Evolutionary conservation across 148 eudicot genomes (phyloP).

Genomic region (Rhododendron griersonianum): DNA sequence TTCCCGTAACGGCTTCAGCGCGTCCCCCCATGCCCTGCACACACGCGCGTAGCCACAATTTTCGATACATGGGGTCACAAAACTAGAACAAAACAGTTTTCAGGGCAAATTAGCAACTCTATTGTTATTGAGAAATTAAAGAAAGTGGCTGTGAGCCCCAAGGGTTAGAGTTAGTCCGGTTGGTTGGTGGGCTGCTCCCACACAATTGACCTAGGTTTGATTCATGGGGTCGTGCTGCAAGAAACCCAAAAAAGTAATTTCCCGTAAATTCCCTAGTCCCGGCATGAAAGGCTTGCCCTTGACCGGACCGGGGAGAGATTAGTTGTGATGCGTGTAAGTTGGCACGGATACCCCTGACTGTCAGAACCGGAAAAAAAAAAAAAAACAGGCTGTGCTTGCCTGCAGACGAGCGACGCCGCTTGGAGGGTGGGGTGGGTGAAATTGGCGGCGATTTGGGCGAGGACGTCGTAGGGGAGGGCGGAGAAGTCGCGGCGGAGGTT

Average conservation of each 20-base stretch:
- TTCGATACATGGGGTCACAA: background rate
- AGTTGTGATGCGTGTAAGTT: too few relatives aligned
- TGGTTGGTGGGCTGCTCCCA: too few relatives aligned
- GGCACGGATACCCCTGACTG: background rate
- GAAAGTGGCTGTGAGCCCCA: too few relatives aligned
- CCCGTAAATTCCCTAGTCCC: background rate
- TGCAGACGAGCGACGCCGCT: slow-evolving; percentile 62
- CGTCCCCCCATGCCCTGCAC: slow-evolving; percentile 75
- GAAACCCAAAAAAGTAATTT: too few relatives aligned
- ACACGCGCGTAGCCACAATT: background rate
- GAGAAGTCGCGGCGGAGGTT: slow-evolving; percentile 30
- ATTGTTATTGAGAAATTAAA: too few relatives aligned
- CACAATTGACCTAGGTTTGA: too few relatives aligned
- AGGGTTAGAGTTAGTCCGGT: too few relatives aligned
- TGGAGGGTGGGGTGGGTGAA: slow-evolving; percentile 43
- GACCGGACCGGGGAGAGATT: too few relatives aligned
- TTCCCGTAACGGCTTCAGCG: slow-evolving; percentile 58
- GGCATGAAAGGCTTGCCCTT: too few relatives aligned
- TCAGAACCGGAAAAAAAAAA: too few relatives aligned
- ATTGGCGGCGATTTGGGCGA: slow-evolving; percentile 44
- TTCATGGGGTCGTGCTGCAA: background rate
- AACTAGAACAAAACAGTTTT: background rate
- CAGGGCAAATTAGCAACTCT: background rate
- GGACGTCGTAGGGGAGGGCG: slow-evolving; percentile 52
- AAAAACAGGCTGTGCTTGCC: background rate